Evolutionary conservation across 805 yeast genomes (phyloP).

Genomic region (Suhomyces sp.): DNA sequence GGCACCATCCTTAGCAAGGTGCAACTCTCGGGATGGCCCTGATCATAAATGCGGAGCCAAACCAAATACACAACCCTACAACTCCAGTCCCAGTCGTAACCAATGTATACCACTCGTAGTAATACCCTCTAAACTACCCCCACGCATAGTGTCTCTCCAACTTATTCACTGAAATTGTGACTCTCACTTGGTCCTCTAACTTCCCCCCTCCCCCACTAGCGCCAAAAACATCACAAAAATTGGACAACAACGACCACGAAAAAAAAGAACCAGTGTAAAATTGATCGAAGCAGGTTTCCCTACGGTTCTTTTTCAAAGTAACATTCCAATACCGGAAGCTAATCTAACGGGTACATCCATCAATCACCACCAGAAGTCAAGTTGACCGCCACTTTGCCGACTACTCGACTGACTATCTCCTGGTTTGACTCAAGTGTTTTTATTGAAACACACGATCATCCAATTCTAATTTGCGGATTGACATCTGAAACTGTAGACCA

Average conservation of each 20-base stretch:
- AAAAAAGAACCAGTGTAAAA: background rate
- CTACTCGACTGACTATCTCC: background rate
- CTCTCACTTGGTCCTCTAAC: background rate
- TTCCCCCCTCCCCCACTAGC: background rate
- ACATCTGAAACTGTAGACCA: background rate
- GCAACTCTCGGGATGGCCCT: background rate
- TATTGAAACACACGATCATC: background rate
- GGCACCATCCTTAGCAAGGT: background rate
- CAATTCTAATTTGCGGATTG: background rate
- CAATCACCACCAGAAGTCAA: background rate
- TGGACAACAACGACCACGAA: constrained; percentile 5
- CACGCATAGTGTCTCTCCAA: background rate
- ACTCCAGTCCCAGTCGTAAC: too few species aligned
- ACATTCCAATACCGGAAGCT: background rate
- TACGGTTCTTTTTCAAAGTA: background rate
- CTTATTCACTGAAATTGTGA: background rate
- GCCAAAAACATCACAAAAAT: constrained; percentile 1
- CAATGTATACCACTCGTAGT: background rate
- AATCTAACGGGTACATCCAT: background rate
- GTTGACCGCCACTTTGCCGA: background rate
- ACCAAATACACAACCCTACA: too few species aligned
- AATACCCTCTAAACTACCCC: background rate
- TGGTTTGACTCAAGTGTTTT: background rate
- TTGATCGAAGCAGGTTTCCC: background rate
- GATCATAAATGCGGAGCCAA: too few species aligned